Conservation (phyloP, 306 rosid species). For the Prunus fruticosa region DNA sequence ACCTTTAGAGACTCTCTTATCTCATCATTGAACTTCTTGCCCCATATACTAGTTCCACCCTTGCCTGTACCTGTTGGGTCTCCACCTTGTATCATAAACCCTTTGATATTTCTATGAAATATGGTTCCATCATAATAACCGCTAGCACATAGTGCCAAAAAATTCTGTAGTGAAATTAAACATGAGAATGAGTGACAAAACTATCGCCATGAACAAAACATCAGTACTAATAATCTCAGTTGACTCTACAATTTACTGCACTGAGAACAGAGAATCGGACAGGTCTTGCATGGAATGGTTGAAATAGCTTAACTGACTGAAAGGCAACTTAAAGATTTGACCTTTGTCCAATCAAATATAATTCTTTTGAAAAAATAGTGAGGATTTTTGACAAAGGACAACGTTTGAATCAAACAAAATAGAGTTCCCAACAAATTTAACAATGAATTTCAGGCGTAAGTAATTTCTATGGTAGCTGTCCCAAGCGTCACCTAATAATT, state of each 20-base stretch:
- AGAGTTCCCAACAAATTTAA: background rate
- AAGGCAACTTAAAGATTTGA: background rate
- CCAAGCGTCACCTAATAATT: background rate
- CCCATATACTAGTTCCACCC: constrained; percentile 95
- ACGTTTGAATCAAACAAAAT: background rate
- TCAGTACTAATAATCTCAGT: background rate
- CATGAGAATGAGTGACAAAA: constrained; percentile 12
- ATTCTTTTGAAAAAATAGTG: background rate
- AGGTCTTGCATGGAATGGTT: background rate
- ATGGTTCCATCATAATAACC: constrained; percentile 93
- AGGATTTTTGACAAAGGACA: background rate
- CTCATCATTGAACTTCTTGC: constrained; percentile 91
- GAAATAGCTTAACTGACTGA: background rate
- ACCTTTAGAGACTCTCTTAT: constrained; percentile 92
- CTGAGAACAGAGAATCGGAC: background rate
- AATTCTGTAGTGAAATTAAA: constrained; percentile 51
- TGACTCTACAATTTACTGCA: background rate
- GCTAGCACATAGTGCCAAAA: constrained; percentile 75
- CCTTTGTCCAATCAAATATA: background rate
- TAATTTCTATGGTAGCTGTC: background rate
- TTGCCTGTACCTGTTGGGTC: constrained; percentile 98
- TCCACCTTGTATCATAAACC: constrained; percentile 99
- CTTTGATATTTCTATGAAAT: constrained; percentile 93
- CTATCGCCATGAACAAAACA: background rate
- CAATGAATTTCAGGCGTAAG: background rate